phyloP scores from a whole-genome alignment of 768 basidiomycete genomes.

The Pulveroboletus sp. region DNA sequence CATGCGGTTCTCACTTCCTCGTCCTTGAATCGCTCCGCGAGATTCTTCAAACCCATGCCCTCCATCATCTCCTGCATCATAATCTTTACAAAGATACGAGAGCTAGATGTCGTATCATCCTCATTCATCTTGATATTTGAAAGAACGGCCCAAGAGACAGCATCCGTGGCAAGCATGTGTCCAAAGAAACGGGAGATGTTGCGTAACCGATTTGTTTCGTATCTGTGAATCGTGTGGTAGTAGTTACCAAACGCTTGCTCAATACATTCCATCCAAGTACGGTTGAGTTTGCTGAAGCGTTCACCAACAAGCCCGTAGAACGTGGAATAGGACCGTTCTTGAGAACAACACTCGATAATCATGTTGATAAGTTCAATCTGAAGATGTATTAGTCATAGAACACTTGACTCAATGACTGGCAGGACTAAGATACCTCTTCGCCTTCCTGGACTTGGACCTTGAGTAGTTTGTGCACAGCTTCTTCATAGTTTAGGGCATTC shows the following conservation, averaged over 20 bases:
- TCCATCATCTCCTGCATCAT: constrained; percentile 95
- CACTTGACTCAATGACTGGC: neutral
- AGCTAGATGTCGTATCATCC: constrained; percentile 93
- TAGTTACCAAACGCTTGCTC: constrained; percentile 86
- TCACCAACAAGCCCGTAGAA: constrained; percentile 97
- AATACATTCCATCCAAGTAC: constrained; percentile 86
- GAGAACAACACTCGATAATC: constrained; percentile 99
- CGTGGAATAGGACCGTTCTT: constrained; percentile 95
- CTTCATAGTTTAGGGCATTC: constrained; percentile 97
- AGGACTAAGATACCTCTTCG: constrained; percentile 65
- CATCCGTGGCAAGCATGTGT: constrained; percentile 80
- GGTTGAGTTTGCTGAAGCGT: constrained; percentile 93
- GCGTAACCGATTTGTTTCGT: constrained; percentile 96
- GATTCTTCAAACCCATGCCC: constrained; percentile 79
- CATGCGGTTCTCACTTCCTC: constrained; percentile 71
- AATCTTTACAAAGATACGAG: constrained; percentile 97
- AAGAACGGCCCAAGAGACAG: constrained; percentile 84
- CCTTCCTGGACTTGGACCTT: constrained; percentile 90
- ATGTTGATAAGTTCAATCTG: constrained; percentile 96
- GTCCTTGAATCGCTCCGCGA: constrained; percentile 90
- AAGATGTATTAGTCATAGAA: neutral
- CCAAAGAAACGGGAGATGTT: constrained; percentile 98
- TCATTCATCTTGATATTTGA: constrained; percentile 90
- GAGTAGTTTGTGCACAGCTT: constrained; percentile 96
- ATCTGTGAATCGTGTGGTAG: constrained; percentile 95